Base-by-base conservation (phyloP, 257 asterid species). In the Solanum corneliomulleri region DNA sequence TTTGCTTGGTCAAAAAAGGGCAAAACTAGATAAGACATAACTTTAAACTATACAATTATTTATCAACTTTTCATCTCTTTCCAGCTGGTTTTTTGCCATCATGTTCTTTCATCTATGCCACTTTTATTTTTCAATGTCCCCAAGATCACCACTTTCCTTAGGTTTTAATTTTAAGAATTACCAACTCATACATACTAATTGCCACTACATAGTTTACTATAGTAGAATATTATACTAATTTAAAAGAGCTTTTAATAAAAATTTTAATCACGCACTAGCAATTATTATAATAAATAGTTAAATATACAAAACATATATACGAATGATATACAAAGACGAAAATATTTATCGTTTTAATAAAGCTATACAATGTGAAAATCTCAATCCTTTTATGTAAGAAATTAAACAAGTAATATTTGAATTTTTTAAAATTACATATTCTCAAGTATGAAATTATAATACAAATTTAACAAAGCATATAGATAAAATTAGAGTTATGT, bases 21-120 rank as follows among this genome's bases (percentile, higher is more conserved):
- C n/a, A 45, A 80, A 80, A 16, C 2, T 4, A 47, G 66, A 78
- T 47, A 58, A 80, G 84, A 47, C 42, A 29, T 39, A 80, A 16
- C 84, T 80, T 80, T 47, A 80, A 39, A 44, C 37, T 25, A 44
- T 14, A 42, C 35, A 77, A 72, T 80, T 45, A 80, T 80, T 80
- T 60, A 80, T 80, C 27, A 27, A 27, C 68, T 80, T 80, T 80
- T 80, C 66, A 16, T 80, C 44, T 86, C 86, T 90, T 88, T 86
- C 62, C 52, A 45, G 71, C n/a, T 33, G 49, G 37, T 31, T 15
- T 39, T 56, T 82, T 58, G 77, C 82, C 56, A 47, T 77, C 75
- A 69, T 14, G 60, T 35, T 35, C 18, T 20, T 37, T 72, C 49
- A 35, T 78, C 42, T 33, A 69, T 39, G 20, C 33, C 78, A 62